Conservation (phyloP, 257 asterid genomes). For the Dorcoceras hygrometricum region DNA sequence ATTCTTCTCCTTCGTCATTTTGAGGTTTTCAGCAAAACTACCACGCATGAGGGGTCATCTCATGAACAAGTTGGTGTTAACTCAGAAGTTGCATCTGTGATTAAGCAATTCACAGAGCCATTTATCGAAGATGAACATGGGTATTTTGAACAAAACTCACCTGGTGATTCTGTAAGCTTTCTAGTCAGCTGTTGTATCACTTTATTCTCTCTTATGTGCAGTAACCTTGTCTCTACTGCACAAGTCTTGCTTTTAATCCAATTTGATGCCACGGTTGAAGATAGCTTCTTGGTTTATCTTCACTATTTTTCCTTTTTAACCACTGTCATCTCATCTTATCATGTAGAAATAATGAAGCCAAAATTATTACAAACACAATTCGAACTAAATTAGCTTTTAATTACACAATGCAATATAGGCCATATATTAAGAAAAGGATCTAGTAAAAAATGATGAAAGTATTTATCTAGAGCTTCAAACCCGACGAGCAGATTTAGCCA, state of each 20-base stretch:
- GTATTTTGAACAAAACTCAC: conserved; percentile 40
- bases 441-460: neutral
- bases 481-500: neutral
- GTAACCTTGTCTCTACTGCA: conserved; percentile 17
- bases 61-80: conserved; percentile 77
- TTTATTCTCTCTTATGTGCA: conserved; percentile 13
- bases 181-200: conserved; percentile 18
- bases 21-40: conserved; percentile 67
- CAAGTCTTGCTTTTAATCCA: conserved; percentile 16
- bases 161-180: conserved; percentile 51
- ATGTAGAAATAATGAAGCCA: neutral
- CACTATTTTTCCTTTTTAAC: conserved; percentile 2
- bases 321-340: conserved; percentile 1
- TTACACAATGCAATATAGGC: neutral
- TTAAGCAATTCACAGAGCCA: conserved; percentile 81
- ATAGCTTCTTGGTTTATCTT: conserved; percentile 21
- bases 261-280: neutral
- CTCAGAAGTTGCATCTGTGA: conserved; percentile 86
- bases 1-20: conserved; percentile 93
- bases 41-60: conserved; percentile 73
- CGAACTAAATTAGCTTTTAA: conserved; percentile 5
- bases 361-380: neutral
- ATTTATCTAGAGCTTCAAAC: neutral
- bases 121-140: conserved; percentile 43
- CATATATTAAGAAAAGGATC: neutral